Conservation (phyloP, 257 asterid genomes). For the Jaltomata sinuosa region DNA sequence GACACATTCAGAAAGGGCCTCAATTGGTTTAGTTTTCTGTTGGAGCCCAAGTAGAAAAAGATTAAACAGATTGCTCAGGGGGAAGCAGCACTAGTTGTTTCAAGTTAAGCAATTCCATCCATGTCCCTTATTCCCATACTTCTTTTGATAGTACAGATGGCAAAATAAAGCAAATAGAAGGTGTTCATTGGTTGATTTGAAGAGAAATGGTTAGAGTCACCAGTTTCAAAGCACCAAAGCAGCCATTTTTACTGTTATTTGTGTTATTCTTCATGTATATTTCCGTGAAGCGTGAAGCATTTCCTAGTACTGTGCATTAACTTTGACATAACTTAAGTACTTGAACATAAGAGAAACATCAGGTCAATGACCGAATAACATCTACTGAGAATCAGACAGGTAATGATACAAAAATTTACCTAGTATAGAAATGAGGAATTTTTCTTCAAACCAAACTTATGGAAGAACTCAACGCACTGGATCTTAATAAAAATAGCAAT, state of each 20-base stretch:
- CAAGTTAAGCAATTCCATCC: background rate
- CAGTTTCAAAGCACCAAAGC: background rate
- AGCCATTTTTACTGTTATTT: background rate
- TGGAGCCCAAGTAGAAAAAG: background rate
- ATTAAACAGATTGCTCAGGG: background rate
- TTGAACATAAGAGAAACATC: background rate
- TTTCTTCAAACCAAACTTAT: background rate
- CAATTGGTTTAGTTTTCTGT: background rate
- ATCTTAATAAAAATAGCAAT: background rate
- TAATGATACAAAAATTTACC: background rate
- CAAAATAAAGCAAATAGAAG: background rate
- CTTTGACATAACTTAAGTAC: background rate
- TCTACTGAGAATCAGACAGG: background rate
- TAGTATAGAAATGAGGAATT: background rate
- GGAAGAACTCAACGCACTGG: background rate
- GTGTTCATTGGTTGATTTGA: background rate
- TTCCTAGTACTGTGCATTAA: background rate
- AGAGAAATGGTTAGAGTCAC: background rate
- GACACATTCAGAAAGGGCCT: background rate
- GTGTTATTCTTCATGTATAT: background rate
- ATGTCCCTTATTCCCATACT: background rate
- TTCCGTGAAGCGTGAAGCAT: background rate
- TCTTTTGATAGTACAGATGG: background rate
- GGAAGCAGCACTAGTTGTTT: background rate
- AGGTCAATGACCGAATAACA: background rate